phyloP scores from a whole-genome alignment of 164 flowering plant genomes.

The Protea cynaroides region DNA sequence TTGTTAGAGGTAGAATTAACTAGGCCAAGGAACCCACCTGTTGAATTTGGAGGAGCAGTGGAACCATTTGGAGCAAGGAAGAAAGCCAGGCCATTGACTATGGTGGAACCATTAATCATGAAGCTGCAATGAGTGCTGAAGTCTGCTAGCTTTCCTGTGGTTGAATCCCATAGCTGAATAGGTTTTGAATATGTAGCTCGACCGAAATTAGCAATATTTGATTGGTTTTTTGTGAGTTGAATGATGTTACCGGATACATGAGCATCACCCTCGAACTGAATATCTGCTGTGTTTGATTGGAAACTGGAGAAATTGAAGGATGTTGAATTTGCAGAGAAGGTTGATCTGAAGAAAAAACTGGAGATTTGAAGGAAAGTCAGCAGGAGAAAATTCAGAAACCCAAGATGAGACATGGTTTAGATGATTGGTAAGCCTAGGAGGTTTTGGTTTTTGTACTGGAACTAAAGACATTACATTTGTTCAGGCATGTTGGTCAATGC shows the following conservation, averaged over 20 bases:
- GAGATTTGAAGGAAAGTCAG: neutral
- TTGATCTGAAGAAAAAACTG: conserved; percentile 2
- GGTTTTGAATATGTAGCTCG: neutral
- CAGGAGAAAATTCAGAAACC: neutral
- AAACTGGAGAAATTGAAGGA: conserved; percentile 24
- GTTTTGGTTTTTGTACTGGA: no score
- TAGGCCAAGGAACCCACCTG: no score
- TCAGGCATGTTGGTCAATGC: no score
- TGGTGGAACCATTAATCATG: no score
- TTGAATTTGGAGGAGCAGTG: no score
- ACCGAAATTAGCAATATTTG: neutral
- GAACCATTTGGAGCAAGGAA: no score
- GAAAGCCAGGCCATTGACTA: no score
- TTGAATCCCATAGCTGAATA: neutral
- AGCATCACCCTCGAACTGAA: neutral
- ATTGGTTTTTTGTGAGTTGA: neutral
- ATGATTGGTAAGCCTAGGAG: no score
- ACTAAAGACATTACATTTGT: no score
- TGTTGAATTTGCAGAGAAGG: conserved; percentile 8
- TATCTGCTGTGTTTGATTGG: conserved; percentile 9
- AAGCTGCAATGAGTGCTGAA: no score
- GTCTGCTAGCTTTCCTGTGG: neutral
- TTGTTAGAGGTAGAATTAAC: no score
- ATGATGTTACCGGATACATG: neutral
- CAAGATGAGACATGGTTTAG: no score